Conservation (phyloP, 2,329 filamentous ascomycete species). For the Thielaviopsis ethacetica region DNA sequence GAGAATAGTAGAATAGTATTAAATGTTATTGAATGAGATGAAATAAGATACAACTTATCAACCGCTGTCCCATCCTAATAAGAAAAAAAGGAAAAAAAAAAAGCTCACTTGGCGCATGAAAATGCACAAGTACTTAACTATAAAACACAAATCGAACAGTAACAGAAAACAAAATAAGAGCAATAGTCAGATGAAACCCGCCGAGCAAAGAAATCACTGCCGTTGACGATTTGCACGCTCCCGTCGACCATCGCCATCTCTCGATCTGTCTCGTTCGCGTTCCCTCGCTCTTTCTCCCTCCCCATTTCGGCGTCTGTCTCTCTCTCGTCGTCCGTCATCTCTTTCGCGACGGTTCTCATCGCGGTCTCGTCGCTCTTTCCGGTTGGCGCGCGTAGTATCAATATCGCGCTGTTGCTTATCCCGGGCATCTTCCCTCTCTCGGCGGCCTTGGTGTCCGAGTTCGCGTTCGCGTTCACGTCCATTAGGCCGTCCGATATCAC, state of each 20-base stretch:
- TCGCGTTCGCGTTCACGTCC: not conserved
- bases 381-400: not conserved
- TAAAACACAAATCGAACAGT: not conserved
- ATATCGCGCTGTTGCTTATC: not conserved
- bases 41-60: too few species aligned
- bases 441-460: not conserved
- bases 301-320: not conserved
- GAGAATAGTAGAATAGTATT: too few species aligned
- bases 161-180: not conserved
- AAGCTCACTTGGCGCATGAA: too few species aligned
- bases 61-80: too few species aligned
- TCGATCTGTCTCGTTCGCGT: not conserved
- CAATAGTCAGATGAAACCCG: not conserved
- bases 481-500: constrained; percentile 14
- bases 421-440: not conserved
- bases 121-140: not conserved
- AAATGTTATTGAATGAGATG: too few species aligned
- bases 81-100: too few species aligned
- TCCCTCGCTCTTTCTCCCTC: not conserved
- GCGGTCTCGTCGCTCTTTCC: not conserved
- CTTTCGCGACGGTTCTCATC: not conserved
- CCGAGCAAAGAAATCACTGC: not conserved
- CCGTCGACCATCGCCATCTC: not conserved
- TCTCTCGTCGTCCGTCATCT: not conserved
- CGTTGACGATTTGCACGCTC: not conserved